phyloP scores from a whole-genome alignment of 768 basidiomycete genomes.

The Trametes coccinea region DNA sequence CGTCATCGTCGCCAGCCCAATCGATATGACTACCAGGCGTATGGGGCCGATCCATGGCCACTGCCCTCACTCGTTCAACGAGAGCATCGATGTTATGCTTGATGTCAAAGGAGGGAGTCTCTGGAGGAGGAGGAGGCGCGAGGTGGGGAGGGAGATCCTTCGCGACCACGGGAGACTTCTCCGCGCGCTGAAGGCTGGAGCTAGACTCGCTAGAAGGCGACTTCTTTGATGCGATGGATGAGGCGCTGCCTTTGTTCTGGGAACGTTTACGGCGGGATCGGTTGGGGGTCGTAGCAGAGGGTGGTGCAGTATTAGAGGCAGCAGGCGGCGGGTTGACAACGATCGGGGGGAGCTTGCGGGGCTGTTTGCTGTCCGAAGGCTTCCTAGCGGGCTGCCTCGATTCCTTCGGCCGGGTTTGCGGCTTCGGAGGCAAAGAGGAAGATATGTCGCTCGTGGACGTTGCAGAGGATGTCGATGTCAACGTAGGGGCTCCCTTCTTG shows the following conservation, averaged over 20 bases:
- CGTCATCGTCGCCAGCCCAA: conserved; percentile 88
- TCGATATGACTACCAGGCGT: conserved; percentile 82
- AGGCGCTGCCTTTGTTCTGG: conserved; percentile 37
- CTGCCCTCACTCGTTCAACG: conserved; percentile 73
- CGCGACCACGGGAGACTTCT: conserved; percentile 33
- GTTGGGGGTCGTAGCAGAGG: conserved; percentile 32
- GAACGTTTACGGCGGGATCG: conserved; percentile 49
- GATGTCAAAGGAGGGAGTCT: conserved; percentile 45
- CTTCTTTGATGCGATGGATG: conserved; percentile 24
- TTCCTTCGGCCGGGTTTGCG: conserved; percentile 16
- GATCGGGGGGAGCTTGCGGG: conserved; percentile 25
- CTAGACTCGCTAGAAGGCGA: conserved; percentile 23
- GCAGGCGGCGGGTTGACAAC: conserved; percentile 20
- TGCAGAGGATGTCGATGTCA: background rate
- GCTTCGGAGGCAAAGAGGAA: conserved; percentile 20
- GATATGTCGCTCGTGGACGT: conserved; percentile 5
- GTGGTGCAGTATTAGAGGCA: conserved; percentile 38
- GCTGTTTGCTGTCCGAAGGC: conserved; percentile 16
- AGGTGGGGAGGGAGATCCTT: conserved; percentile 68
- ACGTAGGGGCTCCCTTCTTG: conserved; percentile 21
- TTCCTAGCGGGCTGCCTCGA: conserved; percentile 18
- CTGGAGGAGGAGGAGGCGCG: conserved; percentile 32
- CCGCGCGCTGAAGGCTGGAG: conserved; percentile 12
- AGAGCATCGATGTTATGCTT: conserved; percentile 71
- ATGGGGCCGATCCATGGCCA: conserved; percentile 68